phyloP scores from a whole-genome alignment of 768 basidiomycete species.

The Suillus weaverae region DNA sequence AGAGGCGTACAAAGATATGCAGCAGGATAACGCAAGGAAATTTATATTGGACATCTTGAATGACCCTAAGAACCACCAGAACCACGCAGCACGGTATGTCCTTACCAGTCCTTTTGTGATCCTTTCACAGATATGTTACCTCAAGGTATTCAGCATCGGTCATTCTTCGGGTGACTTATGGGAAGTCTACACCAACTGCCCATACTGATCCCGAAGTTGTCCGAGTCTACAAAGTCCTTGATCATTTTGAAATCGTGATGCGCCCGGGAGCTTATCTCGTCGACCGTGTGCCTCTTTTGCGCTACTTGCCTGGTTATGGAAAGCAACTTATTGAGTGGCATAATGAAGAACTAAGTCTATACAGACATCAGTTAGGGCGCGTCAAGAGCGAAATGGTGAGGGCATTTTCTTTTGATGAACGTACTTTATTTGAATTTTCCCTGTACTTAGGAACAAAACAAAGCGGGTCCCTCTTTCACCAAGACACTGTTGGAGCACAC shows the following conservation, averaged over 20 bases:
- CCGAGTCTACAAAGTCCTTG: slow-evolving; percentile 19
- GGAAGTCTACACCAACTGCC: slow-evolving; percentile 15
- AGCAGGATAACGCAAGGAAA: slow-evolving; percentile 32
- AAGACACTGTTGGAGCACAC: slow-evolving; percentile 53
- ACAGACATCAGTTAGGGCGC: slow-evolving; percentile 45
- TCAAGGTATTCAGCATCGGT: slow-evolving; percentile 13
- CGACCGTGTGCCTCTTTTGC: slow-evolving; percentile 48
- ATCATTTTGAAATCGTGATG: slow-evolving; percentile 26
- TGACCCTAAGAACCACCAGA: slow-evolving; percentile 25
- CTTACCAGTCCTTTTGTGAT: slow-evolving; percentile 28
- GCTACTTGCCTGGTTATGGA: slow-evolving; percentile 52
- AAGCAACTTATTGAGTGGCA: slow-evolving; percentile 53
- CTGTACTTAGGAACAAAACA: slow-evolving; percentile 6
- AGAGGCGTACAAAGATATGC: slow-evolving; percentile 41
- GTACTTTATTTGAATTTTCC: no score
- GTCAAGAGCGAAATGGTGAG: slow-evolving; percentile 44
- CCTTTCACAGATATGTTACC: slow-evolving; percentile 20
- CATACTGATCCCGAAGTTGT: slow-evolving; percentile 12
- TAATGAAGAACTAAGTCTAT: slow-evolving; percentile 48
- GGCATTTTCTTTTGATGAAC: background rate
- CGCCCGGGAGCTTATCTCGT: slow-evolving; percentile 52
- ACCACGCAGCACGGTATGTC: slow-evolving; percentile 31
- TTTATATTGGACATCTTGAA: slow-evolving; percentile 16
- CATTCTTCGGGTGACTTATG: slow-evolving; percentile 15
- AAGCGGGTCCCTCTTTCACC: slow-evolving; percentile 37